These are phyloP conservation scores for Akanthomyces uredinophilus DNA, from an alignment of 2,329 filamentous ascomycete species.

Conservation along the genomic window DNA sequence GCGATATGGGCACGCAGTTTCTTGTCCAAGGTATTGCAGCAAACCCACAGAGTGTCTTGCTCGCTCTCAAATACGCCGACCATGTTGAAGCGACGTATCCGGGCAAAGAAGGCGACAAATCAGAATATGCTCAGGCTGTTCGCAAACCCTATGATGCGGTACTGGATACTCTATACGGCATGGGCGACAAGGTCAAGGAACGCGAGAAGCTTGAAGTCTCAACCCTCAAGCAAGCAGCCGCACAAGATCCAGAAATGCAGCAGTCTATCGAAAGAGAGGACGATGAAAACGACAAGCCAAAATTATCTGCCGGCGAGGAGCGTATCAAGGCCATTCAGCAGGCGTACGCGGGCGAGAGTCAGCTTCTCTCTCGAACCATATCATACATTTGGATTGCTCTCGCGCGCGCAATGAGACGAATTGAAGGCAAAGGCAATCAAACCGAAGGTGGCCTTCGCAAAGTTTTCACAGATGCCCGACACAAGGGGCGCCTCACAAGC, in stretches of 20 bases:
- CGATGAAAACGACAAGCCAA: constrained; percentile 42
- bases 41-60: constrained; percentile 87
- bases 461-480: constrained; percentile 83
- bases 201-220: constrained; percentile 55
- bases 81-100: constrained; percentile 75
- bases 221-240: constrained; percentile 50
- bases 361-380: constrained; percentile 74
- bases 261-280: constrained; percentile 40
- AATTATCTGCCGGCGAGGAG: constrained; percentile 57
- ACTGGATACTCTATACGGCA: constrained; percentile 80
- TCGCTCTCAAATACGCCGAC: constrained; percentile 86
- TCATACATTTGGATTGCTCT: constrained; percentile 94
- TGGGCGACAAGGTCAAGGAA: constrained; percentile 68
- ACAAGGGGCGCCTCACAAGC: constrained; percentile 80
- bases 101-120: constrained; percentile 71
- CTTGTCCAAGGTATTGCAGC: constrained; percentile 76
- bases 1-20: constrained; percentile 64
- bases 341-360: constrained; percentile 66
- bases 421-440: constrained; percentile 73
- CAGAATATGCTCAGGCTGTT: constrained; percentile 71
- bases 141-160: constrained; percentile 79
- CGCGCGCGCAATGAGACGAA: constrained; percentile 87
- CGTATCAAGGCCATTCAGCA: constrained; percentile 58
- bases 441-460: constrained; percentile 74
- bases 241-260: constrained; percentile 32